phyloP scores from a whole-genome alignment of 306 rosid genomes.

The Dalbergia cochinchinensis region DNA sequence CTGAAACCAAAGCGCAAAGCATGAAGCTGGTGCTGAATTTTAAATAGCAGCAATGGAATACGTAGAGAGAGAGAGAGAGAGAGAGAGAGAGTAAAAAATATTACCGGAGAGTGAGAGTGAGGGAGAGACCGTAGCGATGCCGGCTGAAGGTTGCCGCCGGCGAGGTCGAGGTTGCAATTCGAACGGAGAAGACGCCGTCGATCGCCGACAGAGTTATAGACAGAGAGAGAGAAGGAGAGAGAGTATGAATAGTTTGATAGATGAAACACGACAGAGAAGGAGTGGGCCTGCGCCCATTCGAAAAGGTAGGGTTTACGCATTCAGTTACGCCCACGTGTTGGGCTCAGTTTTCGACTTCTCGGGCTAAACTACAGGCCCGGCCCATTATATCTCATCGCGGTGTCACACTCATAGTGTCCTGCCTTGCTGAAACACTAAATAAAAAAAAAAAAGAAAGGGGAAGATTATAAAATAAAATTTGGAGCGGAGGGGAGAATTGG shows the following conservation, averaged over 20 bases:
- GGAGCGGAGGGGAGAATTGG: conserved; percentile 42
- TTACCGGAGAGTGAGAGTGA: conserved; percentile 22
- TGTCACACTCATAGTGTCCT: too few relatives aligned
- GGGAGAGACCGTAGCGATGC: neutral
- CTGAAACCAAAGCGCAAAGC: neutral
- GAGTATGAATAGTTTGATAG: neutral
- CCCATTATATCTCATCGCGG: neutral
- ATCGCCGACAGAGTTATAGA: neutral
- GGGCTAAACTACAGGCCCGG: neutral
- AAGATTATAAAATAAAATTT: too few relatives aligned
- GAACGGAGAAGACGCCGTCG: conserved; percentile 22
- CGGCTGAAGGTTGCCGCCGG: neutral
- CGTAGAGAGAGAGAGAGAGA: neutral
- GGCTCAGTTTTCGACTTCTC: neutral
- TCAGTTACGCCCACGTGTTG: neutral
- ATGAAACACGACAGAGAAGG: neutral
- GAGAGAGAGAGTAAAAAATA: neutral
- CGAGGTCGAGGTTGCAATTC: neutral
- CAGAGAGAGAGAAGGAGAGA: neutral
- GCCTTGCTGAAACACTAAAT: too few relatives aligned
- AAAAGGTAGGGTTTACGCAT: neutral
- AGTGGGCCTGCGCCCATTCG: neutral
- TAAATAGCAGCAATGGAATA: neutral
- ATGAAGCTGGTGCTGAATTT: neutral
- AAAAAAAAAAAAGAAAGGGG: too few relatives aligned